Evolutionary conservation across 345 rosid species (phyloP), one percentile per base, ranked within the genome.

Genomic region (Salix udensis): DNA sequence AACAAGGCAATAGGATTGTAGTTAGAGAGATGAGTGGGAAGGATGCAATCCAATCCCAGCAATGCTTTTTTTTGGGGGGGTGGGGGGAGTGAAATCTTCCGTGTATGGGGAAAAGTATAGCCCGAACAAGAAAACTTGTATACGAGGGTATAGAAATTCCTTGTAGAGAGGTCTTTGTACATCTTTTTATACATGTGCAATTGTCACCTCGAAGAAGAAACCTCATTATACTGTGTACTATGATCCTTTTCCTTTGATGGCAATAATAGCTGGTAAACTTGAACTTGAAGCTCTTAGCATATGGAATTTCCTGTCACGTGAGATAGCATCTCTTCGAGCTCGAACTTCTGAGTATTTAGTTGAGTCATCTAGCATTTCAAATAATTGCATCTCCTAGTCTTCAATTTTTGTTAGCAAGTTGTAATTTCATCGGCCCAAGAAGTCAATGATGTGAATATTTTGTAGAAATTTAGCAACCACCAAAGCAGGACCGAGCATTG

Each of bases 161-260:
- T 55, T 81, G 78, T 53, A 58, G 74, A 61, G 74, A 67, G 80
- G 75, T 48, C 75, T 65, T 72, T 74, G 82, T 78, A 58, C 81
- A 60, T 78, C 34, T 61, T 84, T 79, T 69, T 65, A 19, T 72
- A 53, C 58, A 71, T 75, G 82, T 83, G 85, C 80, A 68, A 74
- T 30, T 15, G 71, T n/a, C 31, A 40, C 74, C 75, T 70, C 71
- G 31, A 62, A 39, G 74, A 39, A 50, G 46, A 28, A 37, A 66
- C 44, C 21, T 21, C 53, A 2, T 1, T 23, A 0, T 58, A 31
- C 23, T 76, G 28, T 53, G 12, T 36, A 9, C 23, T 44, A 7
- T 10, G n/a, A 40, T 19, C 16, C 2, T 55, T n/a, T 34, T 65
- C 39, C 68, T 31, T 65, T 9, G 23, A 14, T 62, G 66, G 23